phyloP scores from a whole-genome alignment of 768 basidiomycete genomes.

The Hebeloma cylindrosporum region DNA sequence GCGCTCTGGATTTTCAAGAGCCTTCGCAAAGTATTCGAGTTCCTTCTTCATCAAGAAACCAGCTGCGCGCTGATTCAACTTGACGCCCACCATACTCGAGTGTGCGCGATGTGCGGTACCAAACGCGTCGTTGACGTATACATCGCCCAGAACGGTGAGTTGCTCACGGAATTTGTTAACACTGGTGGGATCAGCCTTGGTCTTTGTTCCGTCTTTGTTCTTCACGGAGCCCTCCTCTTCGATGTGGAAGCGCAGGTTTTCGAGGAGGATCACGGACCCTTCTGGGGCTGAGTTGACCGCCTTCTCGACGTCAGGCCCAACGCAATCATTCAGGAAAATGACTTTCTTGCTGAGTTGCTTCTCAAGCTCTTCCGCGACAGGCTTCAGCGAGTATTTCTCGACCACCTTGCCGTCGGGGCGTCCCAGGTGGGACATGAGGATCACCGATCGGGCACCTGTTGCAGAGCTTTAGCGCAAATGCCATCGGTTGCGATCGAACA shows the following conservation, averaged over 20 bases:
- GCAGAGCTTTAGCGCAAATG: slow-evolving; percentile 13
- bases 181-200: slow-evolving; percentile 82
- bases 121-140: slow-evolving; percentile 98
- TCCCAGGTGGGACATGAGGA: slow-evolving; percentile 97
- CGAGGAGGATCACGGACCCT: slow-evolving; percentile 85
- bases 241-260: slow-evolving; percentile 98
- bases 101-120: slow-evolving; percentile 98
- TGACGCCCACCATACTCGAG: slow-evolving; percentile 97
- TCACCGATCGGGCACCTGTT: slow-evolving; percentile 75
- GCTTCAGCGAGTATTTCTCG: slow-evolving; percentile 87
- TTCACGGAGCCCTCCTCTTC: slow-evolving; percentile 96
- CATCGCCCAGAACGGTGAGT: slow-evolving; percentile 89
- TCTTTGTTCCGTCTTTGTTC: slow-evolving; percentile 93
- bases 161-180: slow-evolving; percentile 84
- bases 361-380: slow-evolving; percentile 80
- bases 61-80: slow-evolving; percentile 88
- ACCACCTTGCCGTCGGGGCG: slow-evolving; percentile 92
- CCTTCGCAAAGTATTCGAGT: slow-evolving; percentile 98
- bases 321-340: slow-evolving; percentile 80
- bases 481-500: slow-evolving; percentile 7
- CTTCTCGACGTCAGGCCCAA: slow-evolving; percentile 82
- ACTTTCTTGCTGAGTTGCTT: slow-evolving; percentile 71
- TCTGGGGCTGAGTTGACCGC: slow-evolving; percentile 62
- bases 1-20: slow-evolving; percentile 88
- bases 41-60: slow-evolving; percentile 99